Conservation (phyloP, 2,329 filamentous ascomycete genomes). For the Ramularia collo-cygni region DNA sequence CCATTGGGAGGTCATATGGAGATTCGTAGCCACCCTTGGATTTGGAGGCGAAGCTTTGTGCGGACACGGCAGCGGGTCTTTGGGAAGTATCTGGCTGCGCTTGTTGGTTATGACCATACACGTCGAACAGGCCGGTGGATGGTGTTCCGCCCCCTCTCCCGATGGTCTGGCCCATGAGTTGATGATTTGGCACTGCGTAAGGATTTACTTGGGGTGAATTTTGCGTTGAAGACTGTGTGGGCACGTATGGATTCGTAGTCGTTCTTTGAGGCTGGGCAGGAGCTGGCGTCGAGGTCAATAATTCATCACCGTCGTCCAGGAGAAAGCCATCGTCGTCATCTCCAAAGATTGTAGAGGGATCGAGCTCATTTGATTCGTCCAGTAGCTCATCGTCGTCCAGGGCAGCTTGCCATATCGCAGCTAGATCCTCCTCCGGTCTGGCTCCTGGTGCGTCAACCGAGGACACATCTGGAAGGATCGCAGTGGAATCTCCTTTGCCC, state of each 20-base stretch:
- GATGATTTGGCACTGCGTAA: slow-evolving; percentile 18
- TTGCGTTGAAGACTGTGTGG: slow-evolving; percentile 8
- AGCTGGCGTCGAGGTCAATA: slow-evolving; percentile 8
- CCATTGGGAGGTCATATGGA: slow-evolving; percentile 90
- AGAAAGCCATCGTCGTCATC: slow-evolving; percentile 84
- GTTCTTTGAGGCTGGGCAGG: slow-evolving; percentile 8
- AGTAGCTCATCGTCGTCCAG: slow-evolving; percentile 58
- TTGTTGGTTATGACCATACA: slow-evolving; percentile 21
- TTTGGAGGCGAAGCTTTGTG: slow-evolving; percentile 83
- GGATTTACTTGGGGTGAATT: slow-evolving; percentile 9
- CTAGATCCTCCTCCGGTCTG: slow-evolving; percentile 54
- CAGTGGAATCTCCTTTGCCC: slow-evolving; percentile 3
- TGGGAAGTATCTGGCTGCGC: slow-evolving; percentile 27
- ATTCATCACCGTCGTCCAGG: slow-evolving; percentile 49
- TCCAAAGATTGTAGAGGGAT: slow-evolving; percentile 61
- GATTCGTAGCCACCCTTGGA: slow-evolving; percentile 87
- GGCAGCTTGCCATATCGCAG: slow-evolving; percentile 76
- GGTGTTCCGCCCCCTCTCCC: slow-evolving; percentile 28
- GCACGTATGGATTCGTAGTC: slow-evolving; percentile 12
- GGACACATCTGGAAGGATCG: background rate
- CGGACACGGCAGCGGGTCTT: slow-evolving; percentile 43
- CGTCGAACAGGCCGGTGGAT: slow-evolving; percentile 27
- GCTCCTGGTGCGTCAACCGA: background rate
- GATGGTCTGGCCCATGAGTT: slow-evolving; percentile 17
- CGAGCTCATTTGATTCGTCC: slow-evolving; percentile 39